These are phyloP conservation scores for Triangularia verruculosa DNA, from an alignment of 2,329 filamentous ascomycete genomes.

Conservation along the genomic window DNA sequence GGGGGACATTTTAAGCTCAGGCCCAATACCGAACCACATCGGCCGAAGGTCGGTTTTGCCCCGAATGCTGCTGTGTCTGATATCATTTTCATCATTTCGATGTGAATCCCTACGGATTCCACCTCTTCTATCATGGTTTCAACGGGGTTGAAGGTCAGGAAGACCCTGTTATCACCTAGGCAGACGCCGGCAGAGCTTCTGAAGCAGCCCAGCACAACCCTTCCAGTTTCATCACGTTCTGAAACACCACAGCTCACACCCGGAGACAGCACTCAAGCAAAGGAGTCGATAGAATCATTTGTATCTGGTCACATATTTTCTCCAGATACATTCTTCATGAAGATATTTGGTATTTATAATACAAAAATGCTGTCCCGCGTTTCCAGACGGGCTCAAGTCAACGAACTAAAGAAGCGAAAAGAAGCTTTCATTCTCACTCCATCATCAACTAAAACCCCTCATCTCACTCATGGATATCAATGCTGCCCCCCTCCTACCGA, in stretches of 20 bases:
- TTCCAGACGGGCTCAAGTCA: not conserved
- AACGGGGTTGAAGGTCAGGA: not conserved
- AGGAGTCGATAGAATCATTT: not conserved
- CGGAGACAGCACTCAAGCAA: not conserved
- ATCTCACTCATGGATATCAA: not conserved
- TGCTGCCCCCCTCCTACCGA: not conserved
- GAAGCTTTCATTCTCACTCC: not conserved
- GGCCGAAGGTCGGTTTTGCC: not conserved
- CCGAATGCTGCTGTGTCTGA: not conserved
- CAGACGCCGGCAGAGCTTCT: not conserved
- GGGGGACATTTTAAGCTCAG: not conserved
- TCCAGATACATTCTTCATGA: not conserved
- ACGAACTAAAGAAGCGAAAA: not conserved
- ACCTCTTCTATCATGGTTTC: not conserved
- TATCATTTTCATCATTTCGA: not conserved
- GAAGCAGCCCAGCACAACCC: not conserved
- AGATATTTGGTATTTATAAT: not conserved
- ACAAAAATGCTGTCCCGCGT: not conserved
- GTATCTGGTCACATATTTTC: not conserved
- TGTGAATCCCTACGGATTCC: not conserved
- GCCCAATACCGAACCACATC: not conserved
- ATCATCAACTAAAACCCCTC: not conserved
- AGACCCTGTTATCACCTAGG: not conserved
- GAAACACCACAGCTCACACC: not conserved
- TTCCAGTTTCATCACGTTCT: not conserved